Base-by-base conservation (phyloP, 305 asterid genomes). In the Fraxinus sp. region DNA sequence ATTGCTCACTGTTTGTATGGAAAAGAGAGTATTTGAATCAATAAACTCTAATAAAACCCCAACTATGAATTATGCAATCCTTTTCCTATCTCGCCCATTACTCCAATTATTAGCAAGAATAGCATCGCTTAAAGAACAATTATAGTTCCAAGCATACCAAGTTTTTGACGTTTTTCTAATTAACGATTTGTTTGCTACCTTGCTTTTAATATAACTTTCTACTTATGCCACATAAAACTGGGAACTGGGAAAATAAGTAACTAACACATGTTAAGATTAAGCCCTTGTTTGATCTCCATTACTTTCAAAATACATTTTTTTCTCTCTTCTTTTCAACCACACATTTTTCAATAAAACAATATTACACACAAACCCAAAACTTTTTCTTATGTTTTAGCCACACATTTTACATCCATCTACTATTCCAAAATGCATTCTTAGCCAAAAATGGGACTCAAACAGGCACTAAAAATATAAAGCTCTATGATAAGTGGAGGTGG, bases 1-100 rank as follows among this genome's bases (percentile, higher is more conserved):
- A 92, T 93, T 79, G 83, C 78, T 9, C 33, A 7, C 73, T 64
- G 79, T 22, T 39, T 10, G 75, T 55, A 52, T 10, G 43, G 64
- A 26, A 64, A 82, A 72, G 80, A 37, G n/a, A 13, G 37, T 13
- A 10, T 72, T 49, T 68, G 49, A 7, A 84, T 64, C 68, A 37
- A 70, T 7, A 62, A 83, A 77, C 88, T 85, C 82, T 85, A 35
- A 41, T 73, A 84, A 80, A 85, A 78, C 88, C 86, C 88, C 81
- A 74, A 7, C 20, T 49, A 49, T 49, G 7, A 49, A 16, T 14
- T 14, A 16, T 14, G 11, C 20, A 49, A 49, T 4, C 59, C 7
- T 49, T 49, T 14, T 49, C 59, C 20, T 4, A 5, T 49, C 59
- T 49, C 59, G 20, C 59, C 20, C 59, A 49, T 14, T 14, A 14